phyloP scores from a whole-genome alignment of 2,329 filamentous ascomycete species.

The Plectosphaerella plurivora region DNA sequence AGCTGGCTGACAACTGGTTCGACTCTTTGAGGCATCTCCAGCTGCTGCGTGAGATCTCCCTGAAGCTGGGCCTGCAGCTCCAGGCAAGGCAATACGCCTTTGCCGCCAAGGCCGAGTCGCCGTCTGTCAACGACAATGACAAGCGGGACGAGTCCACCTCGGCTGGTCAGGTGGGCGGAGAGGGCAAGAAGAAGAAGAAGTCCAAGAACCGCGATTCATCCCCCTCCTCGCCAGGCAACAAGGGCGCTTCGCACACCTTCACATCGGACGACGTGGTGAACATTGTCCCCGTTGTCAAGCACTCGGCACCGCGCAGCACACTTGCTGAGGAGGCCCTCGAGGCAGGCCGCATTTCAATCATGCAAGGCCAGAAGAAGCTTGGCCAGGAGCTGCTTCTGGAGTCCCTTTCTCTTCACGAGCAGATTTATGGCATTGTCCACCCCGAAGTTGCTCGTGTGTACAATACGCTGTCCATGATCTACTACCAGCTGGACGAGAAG shows the following conservation, averaged over 20 bases:
- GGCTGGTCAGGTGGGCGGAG: slow-evolving; percentile 37
- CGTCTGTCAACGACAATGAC: slow-evolving; percentile 23
- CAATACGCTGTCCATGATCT: slow-evolving; percentile 90
- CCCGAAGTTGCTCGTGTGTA: slow-evolving; percentile 95
- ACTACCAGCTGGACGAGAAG: slow-evolving; percentile 98
- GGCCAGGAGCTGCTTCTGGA: slow-evolving; percentile 95
- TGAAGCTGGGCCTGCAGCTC: slow-evolving; percentile 88
- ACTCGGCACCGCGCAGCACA: slow-evolving; percentile 84
- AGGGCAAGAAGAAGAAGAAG: slow-evolving; percentile 56
- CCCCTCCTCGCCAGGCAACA: slow-evolving; percentile 38
- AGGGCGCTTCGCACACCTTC: slow-evolving; percentile 57
- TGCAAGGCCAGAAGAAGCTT: slow-evolving; percentile 91
- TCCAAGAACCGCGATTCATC: slow-evolving; percentile 57
- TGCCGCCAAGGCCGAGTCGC: slow-evolving; percentile 21
- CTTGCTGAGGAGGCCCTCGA: slow-evolving; percentile 95
- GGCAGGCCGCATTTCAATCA: slow-evolving; percentile 91
- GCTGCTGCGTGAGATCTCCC: slow-evolving; percentile 79
- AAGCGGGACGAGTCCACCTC: slow-evolving; percentile 20
- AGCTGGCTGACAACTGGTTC: slow-evolving; percentile 65
- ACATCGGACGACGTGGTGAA: slow-evolving; percentile 82
- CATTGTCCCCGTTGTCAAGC: slow-evolving; percentile 90
- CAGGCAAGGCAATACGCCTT: slow-evolving; percentile 58
- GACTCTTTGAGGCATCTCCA: slow-evolving; percentile 69
- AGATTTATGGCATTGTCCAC: slow-evolving; percentile 96
- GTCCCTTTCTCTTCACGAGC: slow-evolving; percentile 91